Evolutionary conservation across 192 early-diverging fungal species (phyloP).

Genomic region (Paraglomus brasilianum): DNA sequence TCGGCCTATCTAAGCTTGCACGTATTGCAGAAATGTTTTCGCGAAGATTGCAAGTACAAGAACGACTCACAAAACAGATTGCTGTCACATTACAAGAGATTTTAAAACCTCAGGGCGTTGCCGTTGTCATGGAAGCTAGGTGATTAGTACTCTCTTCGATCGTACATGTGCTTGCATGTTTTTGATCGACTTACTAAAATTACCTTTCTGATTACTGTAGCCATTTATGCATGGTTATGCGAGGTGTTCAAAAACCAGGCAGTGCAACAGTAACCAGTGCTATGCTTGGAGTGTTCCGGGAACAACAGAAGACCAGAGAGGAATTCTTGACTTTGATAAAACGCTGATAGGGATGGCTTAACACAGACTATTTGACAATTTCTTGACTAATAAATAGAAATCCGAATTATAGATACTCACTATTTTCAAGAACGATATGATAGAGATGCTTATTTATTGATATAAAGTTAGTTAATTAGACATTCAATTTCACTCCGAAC

Average conservation of each 20-base stretch:
- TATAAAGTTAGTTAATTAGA: no score
- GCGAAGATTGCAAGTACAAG: slow-evolving; percentile 94
- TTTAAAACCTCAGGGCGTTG: slow-evolving; percentile 93
- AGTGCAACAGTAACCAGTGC: slow-evolving; percentile 89
- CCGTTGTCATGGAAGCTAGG: slow-evolving; percentile 95
- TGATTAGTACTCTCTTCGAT: slow-evolving; percentile 49
- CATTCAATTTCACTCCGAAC: no score
- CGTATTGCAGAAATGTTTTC: slow-evolving; percentile 98
- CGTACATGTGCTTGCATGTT: background rate
- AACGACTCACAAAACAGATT: slow-evolving; percentile 97
- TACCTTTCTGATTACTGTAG: slow-evolving; percentile 34
- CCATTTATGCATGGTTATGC: slow-evolving; percentile 98
- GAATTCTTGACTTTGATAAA: slow-evolving; percentile 89
- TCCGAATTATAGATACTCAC: no score
- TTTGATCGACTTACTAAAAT: background rate
- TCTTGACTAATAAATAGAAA: no score
- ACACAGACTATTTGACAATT: no score
- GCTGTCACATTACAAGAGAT: slow-evolving; percentile 88
- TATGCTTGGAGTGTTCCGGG: slow-evolving; percentile 93
- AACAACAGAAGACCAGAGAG: slow-evolving; percentile 89
- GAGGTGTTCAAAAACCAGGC: slow-evolving; percentile 97
- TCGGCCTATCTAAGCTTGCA: slow-evolving; percentile 96
- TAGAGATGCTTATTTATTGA: no score
- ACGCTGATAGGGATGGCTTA: slow-evolving; percentile 29
- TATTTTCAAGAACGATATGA: no score